A percentile compares a stretch with the other conserved stretches of the same genome.
phyloP scores from a whole-genome alignment of 139 green algal genomes.

The Raphidocelis subcapitata region DNA sequence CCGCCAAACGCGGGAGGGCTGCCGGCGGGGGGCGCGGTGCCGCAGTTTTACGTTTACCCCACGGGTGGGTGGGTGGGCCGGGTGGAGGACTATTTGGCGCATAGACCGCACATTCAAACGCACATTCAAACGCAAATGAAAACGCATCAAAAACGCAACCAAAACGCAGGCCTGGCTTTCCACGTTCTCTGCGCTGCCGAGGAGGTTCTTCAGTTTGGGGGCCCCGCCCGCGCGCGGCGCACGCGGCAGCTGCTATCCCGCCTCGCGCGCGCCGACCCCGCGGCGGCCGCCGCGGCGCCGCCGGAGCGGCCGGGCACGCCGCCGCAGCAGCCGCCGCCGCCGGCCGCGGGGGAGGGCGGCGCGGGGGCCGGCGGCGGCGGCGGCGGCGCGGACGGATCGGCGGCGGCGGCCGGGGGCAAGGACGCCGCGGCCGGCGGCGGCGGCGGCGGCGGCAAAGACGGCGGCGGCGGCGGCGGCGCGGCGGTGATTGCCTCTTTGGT shows the following conservation, averaged over 20 bases:
- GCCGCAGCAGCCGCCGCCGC: too few species aligned
- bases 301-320: too few species aligned
- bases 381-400: background rate
- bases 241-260: background rate
- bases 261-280: background rate
- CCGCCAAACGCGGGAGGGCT: constrained; percentile 15
- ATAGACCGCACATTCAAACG: background rate
- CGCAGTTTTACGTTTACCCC: constrained; percentile 78
- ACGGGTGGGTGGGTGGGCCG: constrained; percentile 69
- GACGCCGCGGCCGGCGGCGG: background rate
- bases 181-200: constrained; percentile 23
- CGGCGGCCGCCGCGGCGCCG: too few species aligned
- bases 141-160: background rate
- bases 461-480: background rate
- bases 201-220: constrained; percentile 19
- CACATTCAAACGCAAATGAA: background rate
- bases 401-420: background rate
- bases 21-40: constrained; percentile 53
- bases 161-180: constrained; percentile 5
- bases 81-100: background rate
- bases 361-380: too few species aligned
- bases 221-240: background rate
- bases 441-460: background rate
- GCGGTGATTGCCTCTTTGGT: constrained; percentile 33
- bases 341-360: too few species aligned